These are phyloP conservation scores for Marasmius fiardii DNA, from an alignment of 1,284 basidiomycete species.

Conservation along the genomic window DNA sequence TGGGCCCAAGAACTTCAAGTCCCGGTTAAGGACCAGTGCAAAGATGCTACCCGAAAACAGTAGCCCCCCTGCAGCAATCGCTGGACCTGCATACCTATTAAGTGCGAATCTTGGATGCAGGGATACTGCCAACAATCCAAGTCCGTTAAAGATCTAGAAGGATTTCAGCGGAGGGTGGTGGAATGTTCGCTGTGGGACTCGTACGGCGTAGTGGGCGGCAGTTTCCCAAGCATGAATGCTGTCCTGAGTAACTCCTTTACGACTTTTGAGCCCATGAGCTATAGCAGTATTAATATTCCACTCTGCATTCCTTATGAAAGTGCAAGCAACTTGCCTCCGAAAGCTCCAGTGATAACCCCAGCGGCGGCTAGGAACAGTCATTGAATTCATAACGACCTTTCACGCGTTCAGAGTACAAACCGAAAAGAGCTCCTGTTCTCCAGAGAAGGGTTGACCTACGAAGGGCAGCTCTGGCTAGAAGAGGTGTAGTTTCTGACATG, in stretches of 20 bases:
- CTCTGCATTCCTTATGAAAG: background rate
- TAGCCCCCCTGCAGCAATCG: constrained; percentile 58
- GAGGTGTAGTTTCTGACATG: background rate
- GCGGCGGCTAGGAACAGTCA: background rate
- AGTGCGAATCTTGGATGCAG: constrained; percentile 64
- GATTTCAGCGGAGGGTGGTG: constrained; percentile 1
- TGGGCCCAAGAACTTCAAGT: constrained; percentile 65
- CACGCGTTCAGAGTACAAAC: constrained; percentile 18
- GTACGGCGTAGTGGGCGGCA: constrained; percentile 62
- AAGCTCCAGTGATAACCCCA: constrained; percentile 49
- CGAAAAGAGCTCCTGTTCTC: constrained; percentile 22
- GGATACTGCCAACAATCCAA: constrained; percentile 70
- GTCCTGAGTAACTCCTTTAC: constrained; percentile 47
- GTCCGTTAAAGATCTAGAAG: constrained; percentile 72
- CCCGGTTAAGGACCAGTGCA: constrained; percentile 54
- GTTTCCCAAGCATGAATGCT: constrained; percentile 59
- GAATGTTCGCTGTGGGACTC: constrained; percentile 18
- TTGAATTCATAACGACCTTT: no score
- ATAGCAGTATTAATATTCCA: background rate
- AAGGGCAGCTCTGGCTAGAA: background rate
- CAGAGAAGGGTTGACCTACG: background rate
- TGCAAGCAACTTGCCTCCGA: constrained; percentile 41
- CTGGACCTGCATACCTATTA: constrained; percentile 69
- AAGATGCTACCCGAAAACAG: constrained; percentile 77
- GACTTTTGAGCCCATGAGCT: constrained; percentile 57